Percentiles rank a stretch among this genome's conserved stretches.
Conservation (phyloP, 2,329 filamentous ascomycete genomes). For the Knoxdaviesia capensis region DNA sequence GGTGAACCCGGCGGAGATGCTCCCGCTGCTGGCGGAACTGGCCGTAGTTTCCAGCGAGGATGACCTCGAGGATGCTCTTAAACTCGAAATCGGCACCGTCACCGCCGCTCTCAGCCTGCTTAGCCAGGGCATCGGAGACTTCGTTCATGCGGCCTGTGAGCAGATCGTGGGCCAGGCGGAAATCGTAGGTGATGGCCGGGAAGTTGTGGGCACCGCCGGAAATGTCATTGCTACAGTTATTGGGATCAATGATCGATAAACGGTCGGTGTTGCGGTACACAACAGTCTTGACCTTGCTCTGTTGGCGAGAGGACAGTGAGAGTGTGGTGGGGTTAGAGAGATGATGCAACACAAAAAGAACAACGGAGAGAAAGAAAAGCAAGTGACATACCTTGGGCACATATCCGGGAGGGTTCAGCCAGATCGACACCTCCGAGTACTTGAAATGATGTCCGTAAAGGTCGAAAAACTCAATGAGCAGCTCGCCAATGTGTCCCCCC, state of each 20-base stretch:
- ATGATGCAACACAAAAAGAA: not conserved
- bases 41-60: conserved; percentile 6
- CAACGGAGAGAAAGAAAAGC: not conserved
- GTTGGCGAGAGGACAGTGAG: not conserved
- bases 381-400: conserved; percentile 48
- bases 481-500: conserved; percentile 52
- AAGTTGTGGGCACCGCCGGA: conserved; percentile 67
- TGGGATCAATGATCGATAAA: conserved; percentile 81
- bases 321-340: conserved; percentile 1
- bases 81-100: conserved; percentile 1
- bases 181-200: conserved; percentile 43
- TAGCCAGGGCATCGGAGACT: conserved; percentile 15
- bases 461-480: conserved; percentile 74
- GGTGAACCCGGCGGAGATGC: not conserved
- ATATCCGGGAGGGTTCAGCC: conserved; percentile 53
- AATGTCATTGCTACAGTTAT: conserved; percentile 70
- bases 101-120: not conserved
- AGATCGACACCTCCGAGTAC: conserved; percentile 48
- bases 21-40: conserved; percentile 5
- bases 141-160: conserved; percentile 38
- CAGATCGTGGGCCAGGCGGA: conserved; percentile 39
- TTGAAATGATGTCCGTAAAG: conserved; percentile 76
- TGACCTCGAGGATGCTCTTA: conserved; percentile 5
- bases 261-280: conserved; percentile 42
- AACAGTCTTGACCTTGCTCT: conserved; percentile 24